Percentiles rank a stretch among this genome's conserved stretches.
Evolutionary conservation across 2,329 filamentous ascomycete species (phyloP).

Genomic region (Thielaviopsis ethacetica): DNA sequence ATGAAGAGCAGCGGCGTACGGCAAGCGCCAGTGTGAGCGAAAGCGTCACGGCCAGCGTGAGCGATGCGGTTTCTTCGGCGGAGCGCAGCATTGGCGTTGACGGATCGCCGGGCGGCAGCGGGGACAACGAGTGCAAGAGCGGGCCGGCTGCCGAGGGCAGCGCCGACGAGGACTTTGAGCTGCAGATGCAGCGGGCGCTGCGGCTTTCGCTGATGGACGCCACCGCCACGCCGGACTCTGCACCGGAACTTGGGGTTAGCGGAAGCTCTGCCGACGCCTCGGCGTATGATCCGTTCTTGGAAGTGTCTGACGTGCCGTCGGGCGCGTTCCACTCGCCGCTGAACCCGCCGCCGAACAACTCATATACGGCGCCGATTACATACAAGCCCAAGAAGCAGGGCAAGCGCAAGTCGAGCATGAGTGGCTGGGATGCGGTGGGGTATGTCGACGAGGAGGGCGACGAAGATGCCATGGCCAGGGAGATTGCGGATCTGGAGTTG

Average conservation of each 20-base stretch:
- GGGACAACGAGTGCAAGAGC: not conserved
- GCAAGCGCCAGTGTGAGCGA: not conserved
- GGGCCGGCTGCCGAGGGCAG: not conserved
- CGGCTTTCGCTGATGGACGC: constrained; percentile 42
- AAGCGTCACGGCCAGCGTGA: constrained; percentile 24
- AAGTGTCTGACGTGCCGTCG: not conserved
- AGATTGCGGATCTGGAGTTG: constrained; percentile 42
- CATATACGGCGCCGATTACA: constrained; percentile 1
- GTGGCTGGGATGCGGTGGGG: not conserved
- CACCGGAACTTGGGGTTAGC: constrained; percentile 12
- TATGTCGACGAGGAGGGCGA: not conserved
- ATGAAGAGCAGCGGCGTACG: constrained; percentile 37
- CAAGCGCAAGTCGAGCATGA: not conserved
- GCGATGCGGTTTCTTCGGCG: constrained; percentile 32
- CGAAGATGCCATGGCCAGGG: constrained; percentile 5
- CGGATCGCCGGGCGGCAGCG: not conserved
- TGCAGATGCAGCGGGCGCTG: constrained; percentile 46
- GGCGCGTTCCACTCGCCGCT: not conserved
- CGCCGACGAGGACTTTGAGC: constrained; percentile 39
- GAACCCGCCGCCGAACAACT: constrained; percentile 2
- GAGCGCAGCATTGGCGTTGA: constrained; percentile 25
- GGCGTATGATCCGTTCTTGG: too few species aligned
- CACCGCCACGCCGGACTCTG: constrained; percentile 11
- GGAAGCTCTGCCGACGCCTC: not conserved
- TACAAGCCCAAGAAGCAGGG: not conserved